Conservation (phyloP, 2,329 filamentous ascomycete genomes). For the Teratosphaeria epicoccoides region DNA sequence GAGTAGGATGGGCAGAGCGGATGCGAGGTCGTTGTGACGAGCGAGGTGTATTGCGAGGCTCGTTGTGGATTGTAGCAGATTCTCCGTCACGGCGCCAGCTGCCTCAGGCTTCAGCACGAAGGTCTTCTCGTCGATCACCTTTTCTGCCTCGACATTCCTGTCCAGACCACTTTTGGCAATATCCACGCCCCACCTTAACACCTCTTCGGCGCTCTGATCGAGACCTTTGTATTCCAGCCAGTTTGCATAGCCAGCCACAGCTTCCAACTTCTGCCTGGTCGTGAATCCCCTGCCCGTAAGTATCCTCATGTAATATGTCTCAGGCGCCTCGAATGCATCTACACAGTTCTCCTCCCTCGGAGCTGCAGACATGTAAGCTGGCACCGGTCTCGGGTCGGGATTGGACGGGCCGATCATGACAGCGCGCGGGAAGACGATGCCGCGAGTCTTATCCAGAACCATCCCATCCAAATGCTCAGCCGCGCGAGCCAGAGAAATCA, state of each 20-base stretch:
- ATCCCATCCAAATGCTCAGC: conserved; percentile 75
- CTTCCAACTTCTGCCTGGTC: conserved; percentile 67
- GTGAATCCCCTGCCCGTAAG: conserved; percentile 71
- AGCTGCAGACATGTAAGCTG: conserved; percentile 50
- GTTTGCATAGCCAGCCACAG: conserved; percentile 70
- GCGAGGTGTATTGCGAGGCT: conserved; percentile 71
- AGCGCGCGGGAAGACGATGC: conserved; percentile 58
- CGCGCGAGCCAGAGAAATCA: conserved; percentile 66
- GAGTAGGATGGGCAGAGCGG: conserved; percentile 72
- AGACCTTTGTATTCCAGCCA: conserved; percentile 72
- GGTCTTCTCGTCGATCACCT: conserved; percentile 51
- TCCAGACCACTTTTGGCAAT: conserved; percentile 53
- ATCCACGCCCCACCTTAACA: conserved; percentile 66
- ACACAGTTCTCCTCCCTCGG: conserved; percentile 68
- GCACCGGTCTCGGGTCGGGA: conserved; percentile 63
- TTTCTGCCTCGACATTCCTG: conserved; percentile 12
- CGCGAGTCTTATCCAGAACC: conserved; percentile 57
- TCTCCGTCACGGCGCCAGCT: conserved; percentile 50
- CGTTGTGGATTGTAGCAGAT: conserved; percentile 65
- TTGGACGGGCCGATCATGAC: conserved; percentile 76
- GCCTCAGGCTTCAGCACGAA: conserved; percentile 40
- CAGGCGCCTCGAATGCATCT: conserved; percentile 56
- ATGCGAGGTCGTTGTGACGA: conserved; percentile 51
- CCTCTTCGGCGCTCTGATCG: conserved; percentile 54
- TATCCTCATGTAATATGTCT: conserved; percentile 71